phyloP scores from a whole-genome alignment of 345 rosid genomes.

The Populus nigra region DNA sequence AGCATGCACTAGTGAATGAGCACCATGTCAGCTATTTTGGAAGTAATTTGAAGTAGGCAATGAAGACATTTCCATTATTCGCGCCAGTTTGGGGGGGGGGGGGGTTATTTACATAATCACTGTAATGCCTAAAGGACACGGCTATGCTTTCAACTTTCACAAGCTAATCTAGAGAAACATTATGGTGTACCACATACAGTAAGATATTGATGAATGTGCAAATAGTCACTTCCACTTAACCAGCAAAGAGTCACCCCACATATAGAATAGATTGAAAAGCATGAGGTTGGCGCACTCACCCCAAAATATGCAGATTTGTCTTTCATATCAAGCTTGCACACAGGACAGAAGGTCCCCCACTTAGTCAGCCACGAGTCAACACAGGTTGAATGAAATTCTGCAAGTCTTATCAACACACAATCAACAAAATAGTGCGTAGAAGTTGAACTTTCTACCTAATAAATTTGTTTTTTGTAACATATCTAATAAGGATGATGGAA shows the following conservation, averaged over 20 bases:
- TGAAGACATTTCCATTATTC: background rate
- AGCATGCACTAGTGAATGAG: no score
- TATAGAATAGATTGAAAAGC: slow-evolving; percentile 4
- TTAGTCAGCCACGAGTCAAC: slow-evolving; percentile 75
- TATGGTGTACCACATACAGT: background rate
- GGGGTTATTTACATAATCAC: background rate
- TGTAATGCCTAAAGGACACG: background rate
- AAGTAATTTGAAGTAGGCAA: background rate
- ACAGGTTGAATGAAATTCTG: slow-evolving; percentile 69
- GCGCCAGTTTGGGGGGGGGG: background rate
- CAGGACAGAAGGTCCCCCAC: slow-evolving; percentile 74
- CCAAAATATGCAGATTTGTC: slow-evolving; percentile 31
- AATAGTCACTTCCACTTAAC: background rate
- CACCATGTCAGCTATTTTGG: background rate
- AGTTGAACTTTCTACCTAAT: no score
- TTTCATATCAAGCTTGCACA: slow-evolving; percentile 74
- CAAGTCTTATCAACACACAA: slow-evolving; percentile 6
- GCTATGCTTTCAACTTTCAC: background rate
- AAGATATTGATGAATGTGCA: background rate
- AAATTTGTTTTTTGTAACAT: background rate
- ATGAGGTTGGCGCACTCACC: slow-evolving; percentile 31
- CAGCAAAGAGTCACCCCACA: background rate
- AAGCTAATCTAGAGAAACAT: background rate
- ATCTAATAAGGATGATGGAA: background rate
- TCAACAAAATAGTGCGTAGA: background rate